Conservation (phyloP, 805 yeast species). For the Sporopachydermia lactativora region DNA sequence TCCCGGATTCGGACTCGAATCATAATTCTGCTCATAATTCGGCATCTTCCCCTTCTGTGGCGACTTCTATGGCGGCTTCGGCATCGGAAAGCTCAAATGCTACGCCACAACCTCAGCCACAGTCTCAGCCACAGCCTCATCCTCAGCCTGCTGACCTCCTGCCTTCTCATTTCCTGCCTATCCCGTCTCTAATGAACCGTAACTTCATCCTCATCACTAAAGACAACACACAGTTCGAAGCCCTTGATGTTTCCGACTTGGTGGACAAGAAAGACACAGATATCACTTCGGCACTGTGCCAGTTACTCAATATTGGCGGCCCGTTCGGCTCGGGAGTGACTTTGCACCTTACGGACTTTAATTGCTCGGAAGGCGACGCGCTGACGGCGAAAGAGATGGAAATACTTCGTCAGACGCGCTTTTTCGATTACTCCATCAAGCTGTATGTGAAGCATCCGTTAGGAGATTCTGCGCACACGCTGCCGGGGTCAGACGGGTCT, state of each 20-base stretch:
- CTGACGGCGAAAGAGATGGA: slow-evolving; percentile 35
- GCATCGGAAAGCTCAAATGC: too few relatives aligned
- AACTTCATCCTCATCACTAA: slow-evolving; percentile 26
- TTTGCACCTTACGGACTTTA: slow-evolving; percentile 57
- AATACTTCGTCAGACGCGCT: slow-evolving; percentile 21
- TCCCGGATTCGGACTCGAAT: too few relatives aligned
- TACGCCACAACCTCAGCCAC: too few relatives aligned
- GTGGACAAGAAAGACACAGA: slow-evolving; percentile 22
- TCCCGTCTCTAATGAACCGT: slow-evolving; percentile 6
- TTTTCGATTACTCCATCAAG: slow-evolving; percentile 21
- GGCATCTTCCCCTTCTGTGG: too few relatives aligned
- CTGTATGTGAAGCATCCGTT: slow-evolving; percentile 22
- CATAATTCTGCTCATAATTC: too few relatives aligned
- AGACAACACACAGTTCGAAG: slow-evolving; percentile 10
- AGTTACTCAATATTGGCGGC: slow-evolving; percentile 20
- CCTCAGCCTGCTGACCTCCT: too few relatives aligned
- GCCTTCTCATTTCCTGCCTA: slow-evolving; percentile 7
- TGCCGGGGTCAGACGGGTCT: not conserved
- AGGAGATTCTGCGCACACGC: not conserved
- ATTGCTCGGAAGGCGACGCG: slow-evolving; percentile 41
- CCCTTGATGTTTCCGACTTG: slow-evolving; percentile 43
- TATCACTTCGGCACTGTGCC: slow-evolving; percentile 22
- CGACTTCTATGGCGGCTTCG: too few relatives aligned
- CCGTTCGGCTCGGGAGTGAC: slow-evolving; percentile 11
- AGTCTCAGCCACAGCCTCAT: too few relatives aligned